Conservation (phyloP, 192 early-diverging fungal genomes). For the Obelidium mucronatum region DNA sequence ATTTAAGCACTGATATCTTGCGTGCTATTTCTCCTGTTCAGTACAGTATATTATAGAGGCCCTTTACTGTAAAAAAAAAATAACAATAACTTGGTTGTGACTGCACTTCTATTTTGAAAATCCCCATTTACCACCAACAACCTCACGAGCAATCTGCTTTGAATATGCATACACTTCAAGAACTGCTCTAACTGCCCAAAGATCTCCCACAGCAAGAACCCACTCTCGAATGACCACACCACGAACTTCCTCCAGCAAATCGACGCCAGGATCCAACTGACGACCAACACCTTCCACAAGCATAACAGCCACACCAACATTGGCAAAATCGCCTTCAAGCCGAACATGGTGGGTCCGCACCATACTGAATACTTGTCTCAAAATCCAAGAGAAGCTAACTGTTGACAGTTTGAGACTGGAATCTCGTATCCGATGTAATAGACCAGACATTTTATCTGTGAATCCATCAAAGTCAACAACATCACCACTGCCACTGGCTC, state of each 20-base stretch:
- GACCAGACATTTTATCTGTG: slow-evolving; percentile 78
- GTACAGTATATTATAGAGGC: too few species aligned
- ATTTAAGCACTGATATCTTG: too few species aligned
- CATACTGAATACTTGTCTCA: slow-evolving; percentile 82
- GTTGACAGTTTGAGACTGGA: slow-evolving; percentile 79
- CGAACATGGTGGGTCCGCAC: slow-evolving; percentile 92
- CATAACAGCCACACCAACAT: slow-evolving; percentile 90
- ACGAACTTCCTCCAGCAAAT: slow-evolving; percentile 73
- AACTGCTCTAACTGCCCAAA: slow-evolving; percentile 16
- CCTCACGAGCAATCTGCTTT: slow-evolving; percentile 11
- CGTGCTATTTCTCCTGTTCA: too few species aligned
- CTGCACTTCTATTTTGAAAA: slow-evolving; percentile 16
- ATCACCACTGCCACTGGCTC: background rate
- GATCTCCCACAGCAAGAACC: slow-evolving; percentile 25
- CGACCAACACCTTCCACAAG: slow-evolving; percentile 95
- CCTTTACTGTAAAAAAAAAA: too few species aligned
- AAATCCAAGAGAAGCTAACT: slow-evolving; percentile 82
- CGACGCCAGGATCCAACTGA: slow-evolving; percentile 87
- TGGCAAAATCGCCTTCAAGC: slow-evolving; percentile 94
- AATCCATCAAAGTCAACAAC: slow-evolving; percentile 72
- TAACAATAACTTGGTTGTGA: too few species aligned
- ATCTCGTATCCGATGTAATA: slow-evolving; percentile 50
- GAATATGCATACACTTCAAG: slow-evolving; percentile 29
- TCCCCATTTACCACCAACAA: slow-evolving; percentile 11
- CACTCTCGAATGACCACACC: slow-evolving; percentile 15